Conservation (phyloP, 1,284 basidiomycete genomes). For the Meira nashicola region DNA sequence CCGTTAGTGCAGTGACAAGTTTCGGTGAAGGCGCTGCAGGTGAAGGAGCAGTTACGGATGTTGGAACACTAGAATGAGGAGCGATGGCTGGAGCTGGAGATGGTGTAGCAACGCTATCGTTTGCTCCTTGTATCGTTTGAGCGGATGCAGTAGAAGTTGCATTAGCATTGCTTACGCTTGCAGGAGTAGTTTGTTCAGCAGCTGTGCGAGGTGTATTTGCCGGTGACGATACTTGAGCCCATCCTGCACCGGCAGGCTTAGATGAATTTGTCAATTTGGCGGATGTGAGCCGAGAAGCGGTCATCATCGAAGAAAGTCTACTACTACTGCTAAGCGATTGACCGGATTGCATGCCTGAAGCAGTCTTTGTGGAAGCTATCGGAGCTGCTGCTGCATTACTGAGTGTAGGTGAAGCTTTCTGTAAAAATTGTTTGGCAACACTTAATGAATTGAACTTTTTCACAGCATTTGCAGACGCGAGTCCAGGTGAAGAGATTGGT, state of each 20-base stretch:
- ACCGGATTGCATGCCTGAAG: no score
- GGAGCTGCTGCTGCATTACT: conserved; percentile 7
- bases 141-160: neutral
- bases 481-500: neutral
- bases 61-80: neutral
- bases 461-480: neutral
- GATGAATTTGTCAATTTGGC: conserved; percentile 12
- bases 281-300: conserved; percentile 16
- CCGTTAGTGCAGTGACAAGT: conserved; percentile 30
- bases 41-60: neutral
- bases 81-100: neutral
- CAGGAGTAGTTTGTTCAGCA: neutral
- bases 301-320: neutral
- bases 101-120: neutral
- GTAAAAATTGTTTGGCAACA: conserved; percentile 49
- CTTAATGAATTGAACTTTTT: conserved; percentile 49
- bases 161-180: neutral
- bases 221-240: conserved; percentile 5
- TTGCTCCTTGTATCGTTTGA: neutral
- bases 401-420: conserved; percentile 37
- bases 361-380: neutral
- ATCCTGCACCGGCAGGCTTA: conserved; percentile 7
- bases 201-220: neutral
- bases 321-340: neutral
- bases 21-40: conserved; percentile 23